Base-by-base conservation (phyloP, 805 yeast genomes). In the Zygosaccharomyces gambellarensis region DNA sequence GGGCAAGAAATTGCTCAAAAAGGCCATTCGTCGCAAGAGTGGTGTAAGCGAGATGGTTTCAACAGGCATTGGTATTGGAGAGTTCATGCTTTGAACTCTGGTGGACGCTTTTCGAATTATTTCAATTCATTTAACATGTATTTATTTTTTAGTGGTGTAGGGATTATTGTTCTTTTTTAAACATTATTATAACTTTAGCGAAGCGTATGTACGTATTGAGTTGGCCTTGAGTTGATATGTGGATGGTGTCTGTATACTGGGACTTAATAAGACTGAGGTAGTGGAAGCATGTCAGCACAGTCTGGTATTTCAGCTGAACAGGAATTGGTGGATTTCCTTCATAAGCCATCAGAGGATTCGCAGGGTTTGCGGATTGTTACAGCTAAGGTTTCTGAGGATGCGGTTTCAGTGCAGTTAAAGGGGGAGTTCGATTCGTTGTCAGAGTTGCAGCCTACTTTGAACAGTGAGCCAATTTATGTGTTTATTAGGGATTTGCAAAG, bases 261-360 rank as follows among this genome's bases (percentile, higher is more conserved):
- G 9, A 25, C 2, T 17, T 17, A n/a, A 19, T 11, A 43, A 34
- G 14, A 25, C 14, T 4, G 23, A 30, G 38, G 14, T 25, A 36
- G 4, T 23, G 23, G 39, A 10, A 17, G 22, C 34, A 83, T 83
- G 89, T 82, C 89, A 1, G 78, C 72, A 51, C 86, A 81, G 62
- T 81, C 87, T 0, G 88, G 89, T 49, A 83, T 83, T 48, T 56
- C 59, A 9, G 70, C 71, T 2, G 59, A 62, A 23, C 61, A 61
- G 52, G 55, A 48, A 1, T 51, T 68, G 22, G 43, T 63, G 30
- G 58, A 60, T 34, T 43, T 48, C n/a, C 32, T 63, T 38, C 48
- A 42, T 31, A 17, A 39, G 23, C 38, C 48, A 6, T n/a, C 46
- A 22, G 21, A 30, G 3, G 47, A 40, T 11, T 42, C 42, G 21